A percentile compares a stretch with the other conserved stretches of the same genome.
phyloP scores from a whole-genome alignment of 345 rosid species.

The Eutrema heterophyllum region DNA sequence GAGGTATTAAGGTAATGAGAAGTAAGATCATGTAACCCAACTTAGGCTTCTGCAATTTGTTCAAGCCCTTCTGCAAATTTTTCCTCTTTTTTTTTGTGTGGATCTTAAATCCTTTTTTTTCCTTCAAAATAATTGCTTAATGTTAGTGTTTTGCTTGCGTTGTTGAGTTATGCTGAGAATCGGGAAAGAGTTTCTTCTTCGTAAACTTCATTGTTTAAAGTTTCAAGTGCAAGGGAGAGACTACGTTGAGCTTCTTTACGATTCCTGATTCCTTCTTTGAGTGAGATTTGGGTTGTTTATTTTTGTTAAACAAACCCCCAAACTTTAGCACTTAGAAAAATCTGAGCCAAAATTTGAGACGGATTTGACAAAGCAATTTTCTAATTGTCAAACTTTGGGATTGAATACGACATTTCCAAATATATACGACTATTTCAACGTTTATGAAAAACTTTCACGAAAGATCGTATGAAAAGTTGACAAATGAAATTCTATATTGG shows the following conservation, averaged over 20 bases:
- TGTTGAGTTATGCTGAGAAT: conserved; percentile 18
- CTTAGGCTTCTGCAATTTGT: conserved; percentile 12
- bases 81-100: neutral
- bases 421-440: neutral
- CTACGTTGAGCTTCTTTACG: neutral
- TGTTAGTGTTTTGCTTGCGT: conserved; percentile 10
- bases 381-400: neutral
- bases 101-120: neutral
- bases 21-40: conserved; percentile 2
- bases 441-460: neutral
- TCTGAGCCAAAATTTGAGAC: neutral
- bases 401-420: neutral
- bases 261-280: neutral
- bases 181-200: conserved; percentile 7
- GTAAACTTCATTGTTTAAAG: conserved; percentile 10
- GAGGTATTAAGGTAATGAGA: conserved; percentile 52
- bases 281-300: neutral
- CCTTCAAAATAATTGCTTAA: conserved; percentile 17
- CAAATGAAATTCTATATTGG: neutral
- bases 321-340: neutral
- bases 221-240: neutral
- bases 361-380: too few species aligned
- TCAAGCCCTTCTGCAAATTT: conserved; percentile 1
- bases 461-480: neutral
- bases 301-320: neutral